A percentile compares a stretch with the other conserved stretches of the same genome.
Evolutionary conservation across 345 rosid genomes (phyloP).

Genomic region (Arabidopsis arenosa): DNA sequence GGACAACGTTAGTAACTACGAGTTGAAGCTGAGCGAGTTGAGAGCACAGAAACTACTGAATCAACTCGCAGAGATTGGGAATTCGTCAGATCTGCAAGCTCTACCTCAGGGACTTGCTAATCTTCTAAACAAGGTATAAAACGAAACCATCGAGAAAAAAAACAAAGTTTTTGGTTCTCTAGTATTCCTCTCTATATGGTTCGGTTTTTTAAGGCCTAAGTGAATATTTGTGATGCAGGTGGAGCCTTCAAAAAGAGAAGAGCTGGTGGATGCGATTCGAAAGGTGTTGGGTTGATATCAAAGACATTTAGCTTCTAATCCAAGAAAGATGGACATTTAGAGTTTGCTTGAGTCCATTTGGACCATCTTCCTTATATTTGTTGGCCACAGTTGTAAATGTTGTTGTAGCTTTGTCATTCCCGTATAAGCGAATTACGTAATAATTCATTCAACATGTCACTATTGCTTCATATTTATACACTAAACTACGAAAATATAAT

Average conservation of each 20-base stretch:
- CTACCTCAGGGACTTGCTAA: conserved; percentile 88
- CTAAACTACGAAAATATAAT: background rate
- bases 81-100: conserved; percentile 77
- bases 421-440: conserved; percentile 2
- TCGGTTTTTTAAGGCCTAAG: conserved; percentile 6
- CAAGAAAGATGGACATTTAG: conserved; percentile 6
- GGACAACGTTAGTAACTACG: conserved; percentile 60
- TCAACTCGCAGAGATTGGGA: conserved; percentile 69
- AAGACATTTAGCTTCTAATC: conserved; percentile 11
- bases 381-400: conserved; percentile 39
- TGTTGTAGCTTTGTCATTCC: conserved; percentile 37
- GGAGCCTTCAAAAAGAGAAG: conserved; percentile 67
- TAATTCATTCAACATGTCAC: conserved; percentile 22
- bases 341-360: background rate
- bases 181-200: conserved; percentile 14
- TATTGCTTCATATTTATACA: background rate
- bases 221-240: conserved; percentile 64
- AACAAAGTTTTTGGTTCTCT: conserved; percentile 17
- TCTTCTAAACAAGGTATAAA: conserved; percentile 82
- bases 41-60: conserved; percentile 74
- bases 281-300: conserved; percentile 57
- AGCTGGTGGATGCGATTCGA: conserved; percentile 59
- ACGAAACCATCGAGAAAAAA: background rate
- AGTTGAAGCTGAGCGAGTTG: conserved; percentile 68
- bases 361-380: conserved; percentile 8